Conservation (phyloP, 1,284 basidiomycete species). For the Irpex sp. region DNA sequence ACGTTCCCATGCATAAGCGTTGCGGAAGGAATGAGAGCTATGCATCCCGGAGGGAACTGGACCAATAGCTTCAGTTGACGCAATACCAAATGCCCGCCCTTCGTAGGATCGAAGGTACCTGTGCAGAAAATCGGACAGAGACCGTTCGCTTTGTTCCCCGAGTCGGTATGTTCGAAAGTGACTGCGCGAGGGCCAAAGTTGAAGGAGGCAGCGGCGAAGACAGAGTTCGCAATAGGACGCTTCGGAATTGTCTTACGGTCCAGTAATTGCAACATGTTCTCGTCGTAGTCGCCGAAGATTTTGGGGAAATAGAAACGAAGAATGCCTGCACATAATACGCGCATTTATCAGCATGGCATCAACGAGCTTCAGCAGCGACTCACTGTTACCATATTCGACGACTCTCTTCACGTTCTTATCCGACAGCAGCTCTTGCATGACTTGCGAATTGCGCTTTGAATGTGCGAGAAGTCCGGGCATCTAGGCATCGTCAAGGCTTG, state of each 20-base stretch:
- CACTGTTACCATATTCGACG: neutral
- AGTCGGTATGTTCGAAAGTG: slow-evolving; percentile 15
- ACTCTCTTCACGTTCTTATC: neutral
- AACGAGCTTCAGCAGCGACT: neutral
- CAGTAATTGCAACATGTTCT: neutral
- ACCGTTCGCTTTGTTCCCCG: slow-evolving; percentile 15
- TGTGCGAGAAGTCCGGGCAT: neutral
- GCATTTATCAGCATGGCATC: neutral
- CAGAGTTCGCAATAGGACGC: neutral
- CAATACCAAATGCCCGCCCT: slow-evolving; percentile 24
- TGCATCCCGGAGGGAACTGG: slow-evolving; percentile 19
- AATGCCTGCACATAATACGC: neutral
- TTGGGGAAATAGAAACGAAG: neutral
- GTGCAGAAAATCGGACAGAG: slow-evolving; percentile 21
- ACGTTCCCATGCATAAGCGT: slow-evolving; percentile 23
- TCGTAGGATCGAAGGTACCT: slow-evolving; percentile 18
- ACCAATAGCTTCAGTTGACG: slow-evolving; percentile 19
- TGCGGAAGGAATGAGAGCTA: slow-evolving; percentile 25
- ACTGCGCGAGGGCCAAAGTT: neutral
- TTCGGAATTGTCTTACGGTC: neutral
- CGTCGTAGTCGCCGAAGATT: neutral
- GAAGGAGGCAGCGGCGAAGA: neutral
- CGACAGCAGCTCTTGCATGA: neutral
- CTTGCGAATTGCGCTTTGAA: neutral
- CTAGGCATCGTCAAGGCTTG: no score